Conservation (phyloP, 257 asterid genomes). For the Jaltomata sinuosa region DNA sequence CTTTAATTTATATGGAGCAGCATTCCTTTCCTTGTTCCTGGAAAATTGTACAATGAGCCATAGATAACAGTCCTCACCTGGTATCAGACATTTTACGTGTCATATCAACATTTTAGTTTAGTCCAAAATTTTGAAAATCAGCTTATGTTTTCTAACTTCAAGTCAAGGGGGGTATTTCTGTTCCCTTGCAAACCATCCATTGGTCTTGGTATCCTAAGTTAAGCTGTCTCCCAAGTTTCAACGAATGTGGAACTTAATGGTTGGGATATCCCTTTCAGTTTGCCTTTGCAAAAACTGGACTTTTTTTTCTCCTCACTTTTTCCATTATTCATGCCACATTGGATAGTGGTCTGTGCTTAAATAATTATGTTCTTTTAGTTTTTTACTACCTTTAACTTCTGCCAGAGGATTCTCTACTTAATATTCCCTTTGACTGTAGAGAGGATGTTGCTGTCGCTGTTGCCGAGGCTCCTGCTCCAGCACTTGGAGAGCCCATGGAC, state of each 20-base stretch:
- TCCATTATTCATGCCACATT: background rate
- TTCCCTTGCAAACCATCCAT: background rate
- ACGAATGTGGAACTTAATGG: background rate
- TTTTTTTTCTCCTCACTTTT: background rate
- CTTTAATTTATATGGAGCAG: background rate
- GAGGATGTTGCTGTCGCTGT: constrained; percentile 28
- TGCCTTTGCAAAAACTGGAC: background rate
- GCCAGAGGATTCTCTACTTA: background rate
- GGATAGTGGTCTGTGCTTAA: background rate
- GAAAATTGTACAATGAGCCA: background rate
- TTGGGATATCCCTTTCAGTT: background rate
- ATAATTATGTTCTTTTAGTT: background rate
- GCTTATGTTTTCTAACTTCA: background rate
- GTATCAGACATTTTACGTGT: background rate
- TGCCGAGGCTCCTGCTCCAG: constrained; percentile 23
- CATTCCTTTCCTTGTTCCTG: background rate
- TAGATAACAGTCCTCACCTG: background rate
- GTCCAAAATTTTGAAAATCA: background rate
- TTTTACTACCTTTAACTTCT: background rate
- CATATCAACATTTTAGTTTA: background rate
- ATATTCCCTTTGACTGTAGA: background rate
- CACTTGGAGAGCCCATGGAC: constrained; percentile 56
- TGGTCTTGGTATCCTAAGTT: background rate
- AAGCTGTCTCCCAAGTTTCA: background rate
- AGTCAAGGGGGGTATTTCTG: background rate